A percentile compares a stretch with the other conserved stretches of the same genome.
phyloP scores from a whole-genome alignment of 2,329 filamentous ascomycete species.

The Ceratocystis albifundus region DNA sequence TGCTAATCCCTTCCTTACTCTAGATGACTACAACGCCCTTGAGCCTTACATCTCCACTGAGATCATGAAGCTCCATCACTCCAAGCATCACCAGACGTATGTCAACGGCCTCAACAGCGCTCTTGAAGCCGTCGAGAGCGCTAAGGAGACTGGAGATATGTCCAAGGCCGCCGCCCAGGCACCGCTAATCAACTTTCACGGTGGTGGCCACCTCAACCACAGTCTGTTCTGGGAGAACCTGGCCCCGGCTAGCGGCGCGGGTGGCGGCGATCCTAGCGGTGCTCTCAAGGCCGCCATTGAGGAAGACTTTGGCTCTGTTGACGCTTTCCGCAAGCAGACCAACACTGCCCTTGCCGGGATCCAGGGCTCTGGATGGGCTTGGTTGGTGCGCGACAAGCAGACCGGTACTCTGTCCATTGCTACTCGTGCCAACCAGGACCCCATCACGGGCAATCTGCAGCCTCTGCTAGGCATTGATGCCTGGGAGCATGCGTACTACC shows the following conservation, averaged over 20 bases:
- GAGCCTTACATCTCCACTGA: conserved; percentile 73
- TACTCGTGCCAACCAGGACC: conserved; percentile 77
- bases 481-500: conserved; percentile 93
- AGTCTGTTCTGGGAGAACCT: conserved; percentile 78
- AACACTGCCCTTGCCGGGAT: conserved; percentile 59
- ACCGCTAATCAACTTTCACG: conserved; percentile 62
- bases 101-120: conserved; percentile 80
- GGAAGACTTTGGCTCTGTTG: conserved; percentile 55
- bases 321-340: conserved; percentile 54
- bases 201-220: conserved; percentile 78
- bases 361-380: conserved; percentile 83
- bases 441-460: conserved; percentile 69
- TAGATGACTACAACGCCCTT: conserved; percentile 93
- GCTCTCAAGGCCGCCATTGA: conserved; percentile 55
- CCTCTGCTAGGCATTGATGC: conserved; percentile 84
- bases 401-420: conserved; percentile 52
- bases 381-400: conserved; percentile 63
- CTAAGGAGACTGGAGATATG: conserved; percentile 50
- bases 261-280: conserved; percentile 49
- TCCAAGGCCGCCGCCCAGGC: conserved; percentile 41
- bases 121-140: conserved; percentile 56
- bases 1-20: neutral
- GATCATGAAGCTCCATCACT: conserved; percentile 95
- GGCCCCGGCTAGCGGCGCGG: conserved; percentile 50
- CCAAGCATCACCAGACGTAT: conserved; percentile 89